Conservation (phyloP, 352 stramenopile genomes). For the Thalassiosira hispida region DNA sequence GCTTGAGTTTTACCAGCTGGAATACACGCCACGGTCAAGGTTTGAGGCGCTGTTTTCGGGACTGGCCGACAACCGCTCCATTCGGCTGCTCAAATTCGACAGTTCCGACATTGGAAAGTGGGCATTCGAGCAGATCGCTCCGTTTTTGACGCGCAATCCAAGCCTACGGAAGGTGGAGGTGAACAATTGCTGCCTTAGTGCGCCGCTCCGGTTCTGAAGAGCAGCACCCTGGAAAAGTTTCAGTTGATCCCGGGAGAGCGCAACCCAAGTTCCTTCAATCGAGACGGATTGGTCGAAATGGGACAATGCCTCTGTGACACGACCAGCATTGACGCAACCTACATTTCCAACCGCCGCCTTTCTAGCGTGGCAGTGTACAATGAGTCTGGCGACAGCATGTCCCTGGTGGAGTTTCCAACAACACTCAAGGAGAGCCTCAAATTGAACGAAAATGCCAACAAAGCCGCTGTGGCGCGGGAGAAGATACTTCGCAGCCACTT, state of each 20-base stretch:
- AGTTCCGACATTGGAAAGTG: not conserved
- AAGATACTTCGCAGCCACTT: not conserved
- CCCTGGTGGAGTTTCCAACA: not conserved
- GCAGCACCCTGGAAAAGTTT: not conserved
- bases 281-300: not conserved
- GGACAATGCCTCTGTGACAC: not conserved
- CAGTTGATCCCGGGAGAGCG: not conserved
- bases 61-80: not conserved
- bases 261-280: not conserved
- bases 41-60: not conserved
- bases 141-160: not conserved
- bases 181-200: not conserved
- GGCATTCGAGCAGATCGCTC: not conserved
- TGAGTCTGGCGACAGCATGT: not conserved
- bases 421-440: not conserved
- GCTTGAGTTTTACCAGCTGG: not conserved
- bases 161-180: not conserved
- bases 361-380: not conserved
- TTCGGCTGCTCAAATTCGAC: not conserved
- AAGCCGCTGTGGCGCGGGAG: not conserved
- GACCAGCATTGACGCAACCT: not conserved
- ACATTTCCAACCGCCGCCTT: not conserved
- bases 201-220: not conserved
- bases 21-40: not conserved
- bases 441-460: constrained; percentile 1